Evolutionary conservation across 768 basidiomycete genomes (phyloP).

Genomic region (Polyporus arcularius): DNA sequence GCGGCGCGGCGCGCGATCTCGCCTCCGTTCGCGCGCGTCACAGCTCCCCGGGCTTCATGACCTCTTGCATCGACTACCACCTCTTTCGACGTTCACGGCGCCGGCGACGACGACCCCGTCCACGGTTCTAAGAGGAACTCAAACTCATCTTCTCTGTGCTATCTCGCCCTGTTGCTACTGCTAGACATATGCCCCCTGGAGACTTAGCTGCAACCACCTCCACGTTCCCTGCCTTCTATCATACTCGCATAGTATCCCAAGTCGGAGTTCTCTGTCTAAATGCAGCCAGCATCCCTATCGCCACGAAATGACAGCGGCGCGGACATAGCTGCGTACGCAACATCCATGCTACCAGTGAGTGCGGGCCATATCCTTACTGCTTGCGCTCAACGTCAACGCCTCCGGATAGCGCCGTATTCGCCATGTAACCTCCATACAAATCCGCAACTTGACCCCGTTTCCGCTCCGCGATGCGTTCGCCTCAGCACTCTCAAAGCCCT

Average conservation of each 20-base stretch:
- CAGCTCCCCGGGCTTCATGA: constrained; percentile 1
- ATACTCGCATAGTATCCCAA: not conserved
- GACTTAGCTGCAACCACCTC: not conserved
- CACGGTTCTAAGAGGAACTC: not conserved
- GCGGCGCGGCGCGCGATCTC: not conserved
- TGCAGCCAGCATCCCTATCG: constrained; percentile 3
- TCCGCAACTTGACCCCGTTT: constrained; percentile 84
- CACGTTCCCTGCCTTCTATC: not conserved
- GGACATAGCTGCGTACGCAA: not conserved
- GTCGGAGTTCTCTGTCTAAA: not conserved
- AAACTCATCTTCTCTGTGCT: not conserved
- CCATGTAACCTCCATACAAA: constrained; percentile 71
- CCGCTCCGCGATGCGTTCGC: constrained; percentile 78
- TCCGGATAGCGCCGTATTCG: constrained; percentile 61
- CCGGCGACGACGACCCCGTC: constrained; percentile 5
- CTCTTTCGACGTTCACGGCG: constrained; percentile 6
- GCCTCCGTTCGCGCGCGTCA: constrained; percentile 8
- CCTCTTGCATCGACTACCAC: constrained; percentile 5
- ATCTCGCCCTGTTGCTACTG: not conserved
- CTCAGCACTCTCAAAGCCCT: constrained; percentile 70
- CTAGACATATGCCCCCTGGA: constrained; percentile 2
- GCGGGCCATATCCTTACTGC: too few relatives aligned
- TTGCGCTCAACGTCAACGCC: not conserved
- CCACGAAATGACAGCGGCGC: not conserved
- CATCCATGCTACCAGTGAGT: constrained; percentile 3